Evolutionary conservation across 805 yeast species (phyloP), one percentile per base, ranked within the genome.

Genomic region (Brettanomyces bruxellensis): DNA sequence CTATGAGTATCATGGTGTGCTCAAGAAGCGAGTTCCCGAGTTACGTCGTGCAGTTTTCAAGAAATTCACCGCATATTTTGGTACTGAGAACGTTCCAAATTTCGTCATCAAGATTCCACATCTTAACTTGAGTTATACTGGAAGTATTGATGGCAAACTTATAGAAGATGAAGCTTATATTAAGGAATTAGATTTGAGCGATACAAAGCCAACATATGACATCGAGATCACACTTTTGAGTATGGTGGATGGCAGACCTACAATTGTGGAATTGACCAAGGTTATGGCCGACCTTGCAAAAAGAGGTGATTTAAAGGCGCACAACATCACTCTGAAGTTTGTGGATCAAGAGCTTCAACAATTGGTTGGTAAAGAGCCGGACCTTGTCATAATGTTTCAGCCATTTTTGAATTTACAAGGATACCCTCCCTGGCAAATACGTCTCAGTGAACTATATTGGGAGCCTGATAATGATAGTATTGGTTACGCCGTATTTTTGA

Each of bases 371-470:
- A 73, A 72, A n/a, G 99, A 93, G 61, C 98, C 99, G 0, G 99
- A 93, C 61, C 72, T 93, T 51, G 69, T 93, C 42, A 70, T 93
- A 30, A 67, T 86, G 45, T 93, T 91, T 62, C 88, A 88, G 22
- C 95, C 97, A n/a, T 71, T 73, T 11, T 70, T 93, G 51, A 95
- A 89, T 61, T 73, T 93, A 43, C 95, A 89, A 64, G 97, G 95
- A 14, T 93, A 82, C 63, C 98, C 98, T 22, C 99, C 99, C 28
- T 93, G 99, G 99, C 98, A 91, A 60, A 78, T 88, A 34, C 76
- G 99, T 51, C 74, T 95, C 45, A 78, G 89, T 5, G 99, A 93
- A 60, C 79, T 93, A 58, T 90, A 82, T 66, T 86, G 95, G 86
- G 91, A 88, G 59, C 83, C 84, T 2, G 96, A 87, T 62, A 89